Evolutionary conservation across 23 red algal genomes (phyloP), one percentile per base, ranked within the genome.

Genomic region (Gracilaria vermiculophylla): DNA sequence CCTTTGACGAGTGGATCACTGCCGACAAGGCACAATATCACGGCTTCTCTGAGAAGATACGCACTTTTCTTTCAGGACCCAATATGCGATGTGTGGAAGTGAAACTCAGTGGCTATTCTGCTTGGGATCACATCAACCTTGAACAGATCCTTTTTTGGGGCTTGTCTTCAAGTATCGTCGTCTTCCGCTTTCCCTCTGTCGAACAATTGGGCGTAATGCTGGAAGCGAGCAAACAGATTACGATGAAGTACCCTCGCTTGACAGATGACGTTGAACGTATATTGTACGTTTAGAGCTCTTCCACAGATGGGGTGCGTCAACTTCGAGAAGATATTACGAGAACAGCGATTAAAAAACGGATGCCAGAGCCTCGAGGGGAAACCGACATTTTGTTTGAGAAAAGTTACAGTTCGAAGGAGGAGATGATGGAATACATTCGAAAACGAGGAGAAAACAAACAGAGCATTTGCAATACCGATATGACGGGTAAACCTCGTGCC

Each of bases 81-180:
- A 12, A n/a, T 9, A 2, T 50, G 8, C 69, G 36, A 8, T 51
- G 44, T 28, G 44, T 75, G 1, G 69, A 75, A 53, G 49, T 75
- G 17, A 48, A 34, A 12, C 41, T 75, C 5, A 34, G 49, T 0
- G 69, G 49, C 29, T 75, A 51, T 14, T 27, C 44, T 53, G 28
- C 32, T 51, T 75, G 69, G 69, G 69, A 75, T 34, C 69, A 75
- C 24, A 32, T 53, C 17, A 75, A 51, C 21, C 7, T 75, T 1
- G 69, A 75, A 13, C 69, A 75, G 24, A 16, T 53, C 33, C 69
- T 75, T 10, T 33, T 75, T 19, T 51, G 49, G 49, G 69, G 69
- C 69, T 32, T 75, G 15, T 51, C 69, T 3, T 33, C 33, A 24
- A 53, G 44, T 17, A 17, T 75, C 7, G 44, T 75, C 28, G 42